A percentile compares a stretch with the other conserved stretches of the same genome.
These are phyloP conservation scores for Entonaema liquescens DNA, from an alignment of 495 filamentous ascomycete genomes.

Conservation along the genomic window DNA sequence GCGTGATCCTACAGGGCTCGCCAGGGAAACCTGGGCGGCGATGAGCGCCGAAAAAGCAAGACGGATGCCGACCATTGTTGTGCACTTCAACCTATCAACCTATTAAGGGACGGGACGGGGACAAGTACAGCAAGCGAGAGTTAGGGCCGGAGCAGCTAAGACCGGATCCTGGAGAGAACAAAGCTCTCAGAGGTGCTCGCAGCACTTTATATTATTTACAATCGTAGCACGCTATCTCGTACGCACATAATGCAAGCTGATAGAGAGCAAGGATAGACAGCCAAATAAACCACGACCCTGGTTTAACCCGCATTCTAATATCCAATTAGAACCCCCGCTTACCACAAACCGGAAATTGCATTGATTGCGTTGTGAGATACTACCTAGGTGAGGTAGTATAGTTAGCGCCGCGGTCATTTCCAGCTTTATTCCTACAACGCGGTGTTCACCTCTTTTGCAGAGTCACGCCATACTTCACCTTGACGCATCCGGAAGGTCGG, in stretches of 20 bases:
- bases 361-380: conserved; percentile 23
- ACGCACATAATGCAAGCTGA: conserved; percentile 29
- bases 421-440: neutral
- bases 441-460: conserved; percentile 2
- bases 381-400: conserved; percentile 10
- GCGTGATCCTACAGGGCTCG: conserved; percentile 45
- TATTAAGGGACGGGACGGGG: neutral
- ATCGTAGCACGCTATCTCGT: conserved; percentile 28
- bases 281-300: conserved; percentile 5
- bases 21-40: conserved; percentile 43
- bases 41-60: conserved; percentile 42
- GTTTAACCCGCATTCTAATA: conserved; percentile 12
- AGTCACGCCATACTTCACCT: conserved; percentile 29
- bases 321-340: conserved; percentile 28
- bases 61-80: conserved; percentile 43
- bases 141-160: conserved; percentile 5
- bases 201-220: conserved; percentile 20
- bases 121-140: conserved; percentile 9
- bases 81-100: conserved; percentile 7
- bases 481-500: conserved; percentile 34
- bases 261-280: conserved; percentile 25
- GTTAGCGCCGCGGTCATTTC: neutral
- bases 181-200: conserved; percentile 12
- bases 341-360: conserved; percentile 35
- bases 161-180: neutral